These are phyloP conservation scores for Raffaelea albimanens DNA, from an alignment of 2,329 filamentous ascomycete genomes.

Conservation along the genomic window DNA sequence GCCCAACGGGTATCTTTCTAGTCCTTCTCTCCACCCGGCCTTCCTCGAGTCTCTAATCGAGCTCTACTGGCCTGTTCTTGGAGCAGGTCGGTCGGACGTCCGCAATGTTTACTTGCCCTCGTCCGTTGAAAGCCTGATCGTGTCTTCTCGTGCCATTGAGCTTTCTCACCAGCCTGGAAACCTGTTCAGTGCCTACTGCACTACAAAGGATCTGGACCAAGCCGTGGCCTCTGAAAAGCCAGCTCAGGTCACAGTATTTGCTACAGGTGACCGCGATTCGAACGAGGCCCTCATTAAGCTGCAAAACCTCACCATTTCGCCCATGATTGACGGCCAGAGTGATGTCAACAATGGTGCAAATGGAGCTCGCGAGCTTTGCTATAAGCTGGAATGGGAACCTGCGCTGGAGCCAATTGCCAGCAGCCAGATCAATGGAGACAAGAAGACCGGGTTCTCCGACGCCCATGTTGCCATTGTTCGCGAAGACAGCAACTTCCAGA, in stretches of 20 bases:
- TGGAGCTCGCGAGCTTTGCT: constrained; percentile 31
- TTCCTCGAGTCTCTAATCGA: constrained; percentile 31
- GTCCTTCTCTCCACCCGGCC: constrained; percentile 26
- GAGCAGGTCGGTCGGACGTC: constrained; percentile 18
- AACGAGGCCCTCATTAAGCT: constrained; percentile 23
- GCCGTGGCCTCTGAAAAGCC: constrained; percentile 20
- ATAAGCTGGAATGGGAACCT: constrained; percentile 36
- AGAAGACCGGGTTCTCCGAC: constrained; percentile 13
- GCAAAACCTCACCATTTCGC: constrained; percentile 28
- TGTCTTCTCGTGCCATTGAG: constrained; percentile 21
- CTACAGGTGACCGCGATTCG: constrained; percentile 17
- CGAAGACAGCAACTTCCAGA: constrained; percentile 21
- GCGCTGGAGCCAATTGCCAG: constrained; percentile 16
- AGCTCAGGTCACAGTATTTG: constrained; percentile 27
- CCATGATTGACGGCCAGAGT: constrained; percentile 27
- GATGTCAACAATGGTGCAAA: constrained; percentile 16
- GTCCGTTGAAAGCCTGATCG: constrained; percentile 27
- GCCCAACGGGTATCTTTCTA: constrained; percentile 24
- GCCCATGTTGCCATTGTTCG: constrained; percentile 28
- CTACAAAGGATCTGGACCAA: constrained; percentile 15
- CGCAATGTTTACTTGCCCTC: constrained; percentile 33
- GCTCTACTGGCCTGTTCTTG: constrained; percentile 30
- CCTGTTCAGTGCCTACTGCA: constrained; percentile 25
- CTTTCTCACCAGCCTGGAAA: constrained; percentile 19
- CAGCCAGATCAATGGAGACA: constrained; percentile 1